A percentile compares a stretch with the other conserved stretches of the same genome.
phyloP scores from a whole-genome alignment of 257 asterid species.

The Coffea canephora region DNA sequence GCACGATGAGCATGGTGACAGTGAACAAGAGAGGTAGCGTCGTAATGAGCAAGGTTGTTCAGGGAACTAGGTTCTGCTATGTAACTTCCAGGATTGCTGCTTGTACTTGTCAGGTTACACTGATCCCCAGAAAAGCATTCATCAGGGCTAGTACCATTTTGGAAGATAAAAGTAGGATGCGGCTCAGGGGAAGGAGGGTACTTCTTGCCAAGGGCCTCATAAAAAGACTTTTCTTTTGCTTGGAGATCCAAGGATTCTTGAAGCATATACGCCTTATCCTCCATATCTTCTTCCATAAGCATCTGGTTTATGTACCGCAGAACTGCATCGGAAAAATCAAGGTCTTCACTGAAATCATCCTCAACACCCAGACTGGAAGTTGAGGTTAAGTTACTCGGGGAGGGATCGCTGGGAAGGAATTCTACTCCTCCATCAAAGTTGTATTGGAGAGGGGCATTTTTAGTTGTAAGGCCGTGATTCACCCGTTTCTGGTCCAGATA shows the following conservation, averaged over 20 bases:
- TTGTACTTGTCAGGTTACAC: background rate
- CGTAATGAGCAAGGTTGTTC: background rate
- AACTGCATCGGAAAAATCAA: conserved; percentile 52
- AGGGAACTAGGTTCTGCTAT: background rate
- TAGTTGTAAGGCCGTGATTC: background rate
- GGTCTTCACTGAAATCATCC: conserved; percentile 31
- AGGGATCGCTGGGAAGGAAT: background rate
- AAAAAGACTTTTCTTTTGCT: conserved; percentile 66
- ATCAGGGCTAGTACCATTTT: conserved; percentile 8
- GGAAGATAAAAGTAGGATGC: background rate
- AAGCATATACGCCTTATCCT: conserved; percentile 52
- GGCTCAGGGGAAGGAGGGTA: conserved; percentile 42
- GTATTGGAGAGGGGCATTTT: background rate
- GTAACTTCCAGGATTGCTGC: background rate
- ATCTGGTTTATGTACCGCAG: conserved; percentile 63
- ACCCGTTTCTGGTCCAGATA: background rate
- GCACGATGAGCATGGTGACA: background rate
- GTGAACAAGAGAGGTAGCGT: background rate
- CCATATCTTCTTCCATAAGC: conserved; percentile 78
- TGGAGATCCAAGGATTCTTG: conserved; percentile 59
- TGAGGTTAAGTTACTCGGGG: background rate
- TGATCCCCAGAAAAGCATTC: conserved; percentile 1
- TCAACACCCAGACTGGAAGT: conserved; percentile 1
- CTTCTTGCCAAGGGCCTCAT: conserved; percentile 59
- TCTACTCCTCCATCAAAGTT: background rate